These are phyloP conservation scores for Trypanosoma platydactyli DNA, from an alignment of 208 protist genomes.

Conservation along the genomic window DNA sequence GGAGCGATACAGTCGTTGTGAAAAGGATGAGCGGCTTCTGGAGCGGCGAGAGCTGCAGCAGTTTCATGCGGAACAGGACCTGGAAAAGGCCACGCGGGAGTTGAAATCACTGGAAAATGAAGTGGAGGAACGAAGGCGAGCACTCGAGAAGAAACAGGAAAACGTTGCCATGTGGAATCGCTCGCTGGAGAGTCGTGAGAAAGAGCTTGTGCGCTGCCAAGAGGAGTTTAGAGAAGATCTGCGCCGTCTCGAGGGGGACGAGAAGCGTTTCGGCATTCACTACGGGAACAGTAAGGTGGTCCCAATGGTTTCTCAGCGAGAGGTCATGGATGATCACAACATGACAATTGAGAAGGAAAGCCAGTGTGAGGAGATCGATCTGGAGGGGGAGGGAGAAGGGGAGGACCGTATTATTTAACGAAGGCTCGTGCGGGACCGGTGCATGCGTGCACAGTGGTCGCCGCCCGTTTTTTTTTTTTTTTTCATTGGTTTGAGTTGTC, in stretches of 20 bases:
- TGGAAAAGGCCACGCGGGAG: conserved; percentile 56
- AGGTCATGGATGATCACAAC: conserved; percentile 87
- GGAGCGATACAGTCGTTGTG: conserved; percentile 42
- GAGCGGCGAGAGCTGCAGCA: conserved; percentile 46
- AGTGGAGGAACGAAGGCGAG: conserved; percentile 61
- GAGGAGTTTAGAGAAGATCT: conserved; percentile 69
- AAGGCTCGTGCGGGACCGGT: not conserved
- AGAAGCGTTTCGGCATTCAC: conserved; percentile 58
- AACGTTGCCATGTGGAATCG: conserved; percentile 71
- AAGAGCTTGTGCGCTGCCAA: conserved; percentile 63
- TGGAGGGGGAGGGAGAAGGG: conserved; percentile 39
- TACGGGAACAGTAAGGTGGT: conserved; percentile 32
- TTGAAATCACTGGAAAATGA: conserved; percentile 52
- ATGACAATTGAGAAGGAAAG: conserved; percentile 88
- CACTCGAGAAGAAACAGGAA: conserved; percentile 65
- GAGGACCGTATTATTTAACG: not conserved
- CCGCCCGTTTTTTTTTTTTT: not conserved
- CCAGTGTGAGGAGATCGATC: conserved; percentile 78
- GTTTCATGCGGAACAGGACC: conserved; percentile 54
- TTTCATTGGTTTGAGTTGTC: no score
- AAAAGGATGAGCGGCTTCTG: conserved; percentile 43
- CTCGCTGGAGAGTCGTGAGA: conserved; percentile 69
- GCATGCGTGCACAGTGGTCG: not conserved
- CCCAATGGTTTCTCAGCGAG: conserved; percentile 69
- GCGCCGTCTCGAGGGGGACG: conserved; percentile 54